These are phyloP conservation scores for Ailanthus altissimus DNA, from an alignment of 345 rosid species.

Conservation along the genomic window DNA sequence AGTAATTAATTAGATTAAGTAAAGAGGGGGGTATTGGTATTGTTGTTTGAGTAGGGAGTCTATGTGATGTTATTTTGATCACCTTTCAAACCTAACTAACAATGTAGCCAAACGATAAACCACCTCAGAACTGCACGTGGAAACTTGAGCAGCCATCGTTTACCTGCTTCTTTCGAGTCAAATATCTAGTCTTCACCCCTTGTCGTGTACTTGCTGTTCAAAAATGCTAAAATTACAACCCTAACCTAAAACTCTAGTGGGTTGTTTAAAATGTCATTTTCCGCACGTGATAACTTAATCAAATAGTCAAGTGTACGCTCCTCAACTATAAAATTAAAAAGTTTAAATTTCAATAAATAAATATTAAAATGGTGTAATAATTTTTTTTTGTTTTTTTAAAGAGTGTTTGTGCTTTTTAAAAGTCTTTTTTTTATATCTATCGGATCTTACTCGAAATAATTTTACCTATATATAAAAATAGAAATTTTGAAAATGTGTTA, in stretches of 20 bases:
- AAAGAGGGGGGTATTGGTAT: conserved; percentile 20
- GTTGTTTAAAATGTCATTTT: not conserved
- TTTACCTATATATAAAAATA: no score
- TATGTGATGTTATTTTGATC: conserved; percentile 27
- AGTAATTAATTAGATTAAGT: not conserved
- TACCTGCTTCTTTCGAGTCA: conserved; percentile 16
- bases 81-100: conserved; percentile 45
- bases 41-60: conserved; percentile 4
- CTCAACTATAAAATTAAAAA: no score
- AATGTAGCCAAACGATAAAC: not conserved
- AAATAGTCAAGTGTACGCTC: no score
- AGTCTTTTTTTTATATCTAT: no score
- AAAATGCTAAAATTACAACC: not conserved
- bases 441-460: no score
- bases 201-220: not conserved
- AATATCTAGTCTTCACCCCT: not conserved
- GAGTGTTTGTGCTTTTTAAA: no score
- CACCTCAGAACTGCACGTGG: conserved; percentile 30
- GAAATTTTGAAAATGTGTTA: no score
- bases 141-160: conserved; percentile 13
- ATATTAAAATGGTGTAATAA: no score
- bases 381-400: no score
- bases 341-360: no score
- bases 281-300: no score
- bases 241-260: not conserved